Percentiles rank a stretch among this genome's conserved stretches.
phyloP scores from a whole-genome alignment of 169 alveolate genomes.

The Eimeria mitis region DNA sequence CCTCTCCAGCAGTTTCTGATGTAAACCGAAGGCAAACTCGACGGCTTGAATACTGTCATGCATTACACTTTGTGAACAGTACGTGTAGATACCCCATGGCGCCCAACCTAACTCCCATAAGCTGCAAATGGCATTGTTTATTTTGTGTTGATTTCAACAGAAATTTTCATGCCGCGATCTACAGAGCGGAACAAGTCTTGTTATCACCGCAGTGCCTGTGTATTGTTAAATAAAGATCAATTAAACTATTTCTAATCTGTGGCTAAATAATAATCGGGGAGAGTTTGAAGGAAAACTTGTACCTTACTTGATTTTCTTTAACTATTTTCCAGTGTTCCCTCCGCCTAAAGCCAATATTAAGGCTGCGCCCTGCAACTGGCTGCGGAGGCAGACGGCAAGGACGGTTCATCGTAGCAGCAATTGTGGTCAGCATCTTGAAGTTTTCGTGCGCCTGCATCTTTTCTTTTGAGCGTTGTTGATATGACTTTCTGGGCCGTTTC shows the following conservation, averaged over 20 bases:
- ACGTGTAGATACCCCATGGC: background rate
- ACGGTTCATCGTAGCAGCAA: constrained; percentile 82
- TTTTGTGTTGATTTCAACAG: background rate
- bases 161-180: background rate
- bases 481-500: constrained; percentile 52
- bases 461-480: constrained; percentile 50
- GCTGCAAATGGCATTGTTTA: background rate
- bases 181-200: background rate
- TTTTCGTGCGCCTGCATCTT: constrained; percentile 78
- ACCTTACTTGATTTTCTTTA: constrained; percentile 59
- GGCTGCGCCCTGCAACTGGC: constrained; percentile 57
- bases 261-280: background rate
- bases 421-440: constrained; percentile 79
- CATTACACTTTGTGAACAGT: background rate
- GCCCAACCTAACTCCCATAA: background rate
- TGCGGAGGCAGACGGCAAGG: constrained; percentile 47
- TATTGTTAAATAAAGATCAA: no score
- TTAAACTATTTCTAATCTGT: background rate
- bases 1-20: constrained; percentile 52
- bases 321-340: constrained; percentile 71
- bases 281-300: background rate
- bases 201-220: background rate
- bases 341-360: constrained; percentile 29
- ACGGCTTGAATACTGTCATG: background rate
- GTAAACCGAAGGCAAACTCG: background rate